phyloP scores from a whole-genome alignment of 129 eudicot genomes.

The Tanacetum coccineum region DNA sequence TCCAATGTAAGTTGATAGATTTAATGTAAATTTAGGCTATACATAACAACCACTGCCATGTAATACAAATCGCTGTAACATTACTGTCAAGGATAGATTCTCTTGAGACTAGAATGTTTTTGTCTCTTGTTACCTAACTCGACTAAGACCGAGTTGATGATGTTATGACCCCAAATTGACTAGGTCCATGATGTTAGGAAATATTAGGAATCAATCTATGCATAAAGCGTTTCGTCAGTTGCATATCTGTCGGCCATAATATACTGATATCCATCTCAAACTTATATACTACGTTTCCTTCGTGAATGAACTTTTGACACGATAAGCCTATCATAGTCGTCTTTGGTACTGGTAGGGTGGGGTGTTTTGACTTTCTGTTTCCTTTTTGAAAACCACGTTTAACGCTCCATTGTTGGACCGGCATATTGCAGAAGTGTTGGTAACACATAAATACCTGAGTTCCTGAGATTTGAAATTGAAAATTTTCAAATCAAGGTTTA shows the following conservation, averaged over 20 bases:
- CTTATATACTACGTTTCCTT: not conserved
- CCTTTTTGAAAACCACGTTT: not conserved
- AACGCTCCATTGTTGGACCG: not conserved
- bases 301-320: not conserved
- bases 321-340: not conserved
- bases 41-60: too few species aligned
- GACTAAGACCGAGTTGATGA: not conserved
- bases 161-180: conserved; percentile 2
- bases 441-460: too few species aligned
- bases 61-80: too few species aligned
- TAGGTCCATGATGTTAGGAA: not conserved
- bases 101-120: too few species aligned
- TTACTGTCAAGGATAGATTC: too few species aligned
- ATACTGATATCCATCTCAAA: not conserved
- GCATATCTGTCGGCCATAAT: not conserved
- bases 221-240: not conserved
- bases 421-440: too few species aligned
- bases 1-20: not conserved
- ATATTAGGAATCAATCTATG: not conserved
- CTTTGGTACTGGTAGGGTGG: not conserved
- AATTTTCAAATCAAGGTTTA: not conserved
- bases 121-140: not conserved
- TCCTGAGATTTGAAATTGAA: not conserved
- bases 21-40: too few species aligned
- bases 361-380: not conserved